Evolutionary conservation across 371 early-diverging fungal species (phyloP), one percentile per base, ranked within the genome.

Genomic region (Mortierella sp.): DNA sequence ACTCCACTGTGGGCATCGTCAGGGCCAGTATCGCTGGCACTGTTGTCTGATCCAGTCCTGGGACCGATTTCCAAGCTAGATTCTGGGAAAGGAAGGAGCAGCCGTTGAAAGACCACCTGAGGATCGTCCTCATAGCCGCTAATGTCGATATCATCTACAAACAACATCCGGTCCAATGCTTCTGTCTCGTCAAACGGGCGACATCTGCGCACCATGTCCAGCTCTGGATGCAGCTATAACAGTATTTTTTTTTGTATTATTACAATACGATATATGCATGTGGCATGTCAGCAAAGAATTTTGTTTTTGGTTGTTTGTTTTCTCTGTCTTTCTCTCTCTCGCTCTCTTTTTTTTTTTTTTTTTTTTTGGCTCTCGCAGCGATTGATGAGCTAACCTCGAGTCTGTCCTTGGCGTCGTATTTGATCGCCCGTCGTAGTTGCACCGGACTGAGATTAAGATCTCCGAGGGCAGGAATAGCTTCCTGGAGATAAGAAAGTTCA

Each of bases 111-210:
- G 21, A 73, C 46, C 6, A 37, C 32, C 26, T 53, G 46, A 3
- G 75, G 75, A 31, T 73, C 56, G 39, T 53, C 58, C 43, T 73
- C 75, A 28, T 58, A 43, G 23, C 75, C 75, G 0, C 34, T 49
- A 17, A 73, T 73, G 46, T 76, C 76, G 53, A 76, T 63, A 32
- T 73, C 75, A 49, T 69, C 70, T 21, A 69, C 70, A 47, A 69
- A 64, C 44, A 69, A 37, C 70, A 76, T 76, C 46, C 69, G 56
- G 23, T 69, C 69, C 49, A 69, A 49, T 3, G 70, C 69, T 27
- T 69, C 70, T n/a, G 48, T 24, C 27, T 69, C 76, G 56, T 46
- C 42, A 39, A 69, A 69, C 0, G 70, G 46, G 23, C 51, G 47
- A 30, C 47, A 37, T 12, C 69, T 43, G 31, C 70, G 59, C 47